Percentiles rank a stretch among this genome's conserved stretches.
Evolutionary conservation across 208 protist genomes (phyloP).

Genomic region (Acanthamoeba royreba): DNA sequence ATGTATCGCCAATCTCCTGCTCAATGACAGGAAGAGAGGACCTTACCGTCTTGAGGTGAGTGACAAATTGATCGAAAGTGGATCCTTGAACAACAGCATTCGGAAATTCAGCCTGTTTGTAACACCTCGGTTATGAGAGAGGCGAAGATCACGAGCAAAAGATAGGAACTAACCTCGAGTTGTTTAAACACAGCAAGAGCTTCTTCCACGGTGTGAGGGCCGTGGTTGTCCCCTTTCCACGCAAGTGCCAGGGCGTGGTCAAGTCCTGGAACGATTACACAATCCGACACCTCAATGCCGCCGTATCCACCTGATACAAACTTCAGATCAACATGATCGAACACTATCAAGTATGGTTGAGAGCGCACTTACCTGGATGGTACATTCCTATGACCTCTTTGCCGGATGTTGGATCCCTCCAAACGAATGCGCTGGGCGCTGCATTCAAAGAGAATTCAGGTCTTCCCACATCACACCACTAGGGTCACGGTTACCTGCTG

Average conservation of each 20-base stretch:
- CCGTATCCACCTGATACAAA: conserved; percentile 33
- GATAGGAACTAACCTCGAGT: not conserved
- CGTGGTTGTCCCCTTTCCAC: conserved; percentile 53
- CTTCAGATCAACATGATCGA: too few species aligned
- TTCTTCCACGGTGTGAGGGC: conserved; percentile 41
- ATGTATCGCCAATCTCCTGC: conserved; percentile 47
- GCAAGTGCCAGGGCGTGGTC: conserved; percentile 23
- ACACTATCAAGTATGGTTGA: too few species aligned
- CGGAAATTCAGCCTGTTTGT: conserved; percentile 1
- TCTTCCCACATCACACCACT: too few species aligned
- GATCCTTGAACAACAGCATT: not conserved
- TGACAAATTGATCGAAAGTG: conserved; percentile 37
- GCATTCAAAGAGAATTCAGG: too few species aligned
- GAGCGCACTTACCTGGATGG: not conserved
- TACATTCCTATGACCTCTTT: conserved; percentile 38
- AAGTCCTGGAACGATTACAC: conserved; percentile 42
- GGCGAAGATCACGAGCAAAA: not conserved
- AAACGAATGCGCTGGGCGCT: conserved; percentile 28
- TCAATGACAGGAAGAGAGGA: not conserved
- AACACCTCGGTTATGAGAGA: not conserved
- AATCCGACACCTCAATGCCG: conserved; percentile 11
- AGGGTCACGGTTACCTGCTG: not conserved
- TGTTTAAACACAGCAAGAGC: not conserved
- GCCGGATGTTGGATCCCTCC: not conserved
- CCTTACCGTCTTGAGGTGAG: conserved; percentile 16